These are phyloP conservation scores for Pythium brachiatum DNA, from an alignment of 352 stramenopile species.

Conservation along the genomic window DNA sequence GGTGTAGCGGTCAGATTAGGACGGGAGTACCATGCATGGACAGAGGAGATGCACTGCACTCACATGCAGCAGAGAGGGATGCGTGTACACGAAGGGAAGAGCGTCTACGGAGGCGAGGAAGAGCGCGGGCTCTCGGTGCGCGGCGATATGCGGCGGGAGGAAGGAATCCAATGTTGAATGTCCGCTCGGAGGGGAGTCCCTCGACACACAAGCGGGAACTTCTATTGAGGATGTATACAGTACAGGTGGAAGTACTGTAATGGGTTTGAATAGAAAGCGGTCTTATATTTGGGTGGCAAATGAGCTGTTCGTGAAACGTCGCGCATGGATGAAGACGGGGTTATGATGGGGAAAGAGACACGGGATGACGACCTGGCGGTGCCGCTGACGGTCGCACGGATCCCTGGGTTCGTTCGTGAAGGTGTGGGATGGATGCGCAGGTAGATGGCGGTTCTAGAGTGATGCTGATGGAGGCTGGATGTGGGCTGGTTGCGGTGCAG, in stretches of 20 bases:
- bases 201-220: background rate
- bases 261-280: background rate
- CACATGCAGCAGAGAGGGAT: background rate
- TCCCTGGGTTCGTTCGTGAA: slow-evolving; percentile 47
- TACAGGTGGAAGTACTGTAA: background rate
- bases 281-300: background rate
- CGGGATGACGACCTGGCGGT: background rate
- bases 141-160: background rate
- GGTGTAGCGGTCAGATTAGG: background rate
- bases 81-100: background rate
- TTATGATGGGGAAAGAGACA: background rate
- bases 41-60: slow-evolving; percentile 8
- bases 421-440: slow-evolving; percentile 16
- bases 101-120: background rate
- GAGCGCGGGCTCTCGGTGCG: background rate
- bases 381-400: slow-evolving; percentile 34
- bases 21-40: background rate
- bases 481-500: slow-evolving; percentile 2
- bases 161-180: slow-evolving; percentile 3
- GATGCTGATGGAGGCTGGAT: background rate
- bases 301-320: background rate
- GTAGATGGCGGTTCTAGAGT: background rate
- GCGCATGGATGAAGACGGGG: background rate
- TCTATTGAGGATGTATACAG: background rate
- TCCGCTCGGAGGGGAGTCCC: background rate